Base-by-base conservation (phyloP, 129 eudicot genomes). In the Heracleum sosnowskyi region DNA sequence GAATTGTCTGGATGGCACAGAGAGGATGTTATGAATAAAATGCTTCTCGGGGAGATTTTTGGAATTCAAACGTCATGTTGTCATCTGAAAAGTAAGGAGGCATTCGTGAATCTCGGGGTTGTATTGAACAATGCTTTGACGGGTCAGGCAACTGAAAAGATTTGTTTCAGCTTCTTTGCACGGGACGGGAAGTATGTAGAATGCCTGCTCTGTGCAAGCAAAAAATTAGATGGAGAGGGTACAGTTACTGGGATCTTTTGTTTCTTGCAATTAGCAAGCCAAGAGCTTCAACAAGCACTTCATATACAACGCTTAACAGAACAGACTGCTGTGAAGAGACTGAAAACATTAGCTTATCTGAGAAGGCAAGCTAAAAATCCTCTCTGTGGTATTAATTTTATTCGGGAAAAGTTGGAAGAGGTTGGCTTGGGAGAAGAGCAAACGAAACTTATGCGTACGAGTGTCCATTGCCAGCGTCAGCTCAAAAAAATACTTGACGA, bases 11-110 rank as follows among this genome's bases (percentile, higher is more conserved):
- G 98, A 7, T 77, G 90, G 79, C 49, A 72, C 12, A 82, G 93
- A 79, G 96, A 83, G 57, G 94, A 95, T 51, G 89, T 90, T 26
- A 87, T 95, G 1, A 88, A 95, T 73, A 95, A 91, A 82, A 95
- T 95, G 98, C 92, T 95, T 71, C 71, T 95, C 22, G 98, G 98
- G 4, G 98, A 95, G 80, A 92, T 95, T 74, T 95, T 95, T 70
- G 98, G 98, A 83, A 86, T 92, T n/a, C 87, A 87, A 0, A 78
- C 69, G 34, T 85, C 98, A 7, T 83, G 84, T 62, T 95, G 98
- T 57, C 89, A 96, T 36, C 89, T 95, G 10, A 84, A 84, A 74
- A 91, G 87, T 46, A 90, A 90, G 83, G 98, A 95, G 75, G 82
- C 96, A 28, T 95, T 88, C 22, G 86, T 95, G 53, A 90, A 87